These are phyloP conservation scores for Paulownia fortunei DNA, from an alignment of 257 asterid genomes.

Conservation along the genomic window DNA sequence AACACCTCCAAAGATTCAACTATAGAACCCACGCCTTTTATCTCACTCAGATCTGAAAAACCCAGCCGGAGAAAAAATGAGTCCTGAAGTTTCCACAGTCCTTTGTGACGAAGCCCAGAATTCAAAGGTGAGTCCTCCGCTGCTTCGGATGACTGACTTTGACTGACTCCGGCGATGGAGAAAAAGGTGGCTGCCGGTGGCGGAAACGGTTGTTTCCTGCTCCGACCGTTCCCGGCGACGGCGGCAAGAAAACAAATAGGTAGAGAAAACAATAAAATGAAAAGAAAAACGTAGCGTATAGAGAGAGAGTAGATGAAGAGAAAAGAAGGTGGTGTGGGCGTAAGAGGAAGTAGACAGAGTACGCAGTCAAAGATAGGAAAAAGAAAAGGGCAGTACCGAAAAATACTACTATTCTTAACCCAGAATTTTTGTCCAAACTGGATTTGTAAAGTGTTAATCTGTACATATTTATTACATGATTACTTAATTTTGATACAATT, in stretches of 20 bases:
- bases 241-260: neutral
- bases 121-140: conserved; percentile 10
- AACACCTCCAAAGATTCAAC: conserved; percentile 20
- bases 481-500: neutral
- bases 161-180: neutral
- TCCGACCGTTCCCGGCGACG: conserved; percentile 3
- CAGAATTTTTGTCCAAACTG: neutral
- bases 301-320: neutral
- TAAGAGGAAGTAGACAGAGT: neutral
- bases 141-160: conserved; percentile 13
- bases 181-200: neutral
- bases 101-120: neutral
- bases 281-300: neutral
- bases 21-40: neutral
- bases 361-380: conserved; percentile 30
- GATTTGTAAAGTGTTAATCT: neutral
- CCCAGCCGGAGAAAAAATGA: neutral
- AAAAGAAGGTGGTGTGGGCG: conserved; percentile 18
- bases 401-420: neutral
- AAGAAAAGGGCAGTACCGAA: neutral
- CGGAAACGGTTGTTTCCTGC: conserved; percentile 4
- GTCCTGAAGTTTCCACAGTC: neutral
- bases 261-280: neutral
- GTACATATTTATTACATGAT: neutral
- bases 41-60: conserved; percentile 33